Evolutionary conservation across 2,329 filamentous ascomycete genomes (phyloP).

Genomic region (Plenodomus lindquistii): DNA sequence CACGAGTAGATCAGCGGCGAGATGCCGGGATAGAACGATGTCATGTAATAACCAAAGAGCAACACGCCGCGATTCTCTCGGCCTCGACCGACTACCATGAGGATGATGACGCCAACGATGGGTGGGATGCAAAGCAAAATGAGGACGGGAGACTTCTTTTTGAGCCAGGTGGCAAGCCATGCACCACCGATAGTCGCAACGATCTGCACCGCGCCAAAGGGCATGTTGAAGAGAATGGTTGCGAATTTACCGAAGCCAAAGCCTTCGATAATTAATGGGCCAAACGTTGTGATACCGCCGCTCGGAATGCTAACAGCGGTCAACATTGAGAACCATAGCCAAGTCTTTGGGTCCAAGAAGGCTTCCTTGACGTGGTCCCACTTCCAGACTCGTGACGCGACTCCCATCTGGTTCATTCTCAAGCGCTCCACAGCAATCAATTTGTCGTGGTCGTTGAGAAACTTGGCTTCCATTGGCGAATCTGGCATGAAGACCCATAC

Average conservation of each 20-base stretch:
- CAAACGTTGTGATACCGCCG: conserved; percentile 63
- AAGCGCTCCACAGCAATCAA: conserved; percentile 61
- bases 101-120: conserved; percentile 59
- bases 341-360: conserved; percentile 62
- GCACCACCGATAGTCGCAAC: conserved; percentile 63
- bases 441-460: conserved; percentile 60
- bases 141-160: conserved; percentile 61
- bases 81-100: conserved; percentile 56
- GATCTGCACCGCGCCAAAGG: conserved; percentile 64
- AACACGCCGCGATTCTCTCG: conserved; percentile 54
- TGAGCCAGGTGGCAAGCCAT: conserved; percentile 58
- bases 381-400: conserved; percentile 52
- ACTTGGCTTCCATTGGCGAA: conserved; percentile 63
- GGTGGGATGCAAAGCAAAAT: conserved; percentile 60
- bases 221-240: conserved; percentile 64
- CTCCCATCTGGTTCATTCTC: conserved; percentile 48
- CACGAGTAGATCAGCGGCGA: conserved; percentile 65
- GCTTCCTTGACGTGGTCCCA: conserved; percentile 60
- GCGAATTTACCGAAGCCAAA: conserved; percentile 62
- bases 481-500: conserved; percentile 65
- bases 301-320: conserved; percentile 53
- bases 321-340: conserved; percentile 58
- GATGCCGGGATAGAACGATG: conserved; percentile 64
- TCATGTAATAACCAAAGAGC: conserved; percentile 62
- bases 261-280: conserved; percentile 60